Percentiles rank a stretch among this genome's conserved stretches.
Evolutionary conservation across 345 rosid species (phyloP).

Genomic region (Melastoma malabathricum): DNA sequence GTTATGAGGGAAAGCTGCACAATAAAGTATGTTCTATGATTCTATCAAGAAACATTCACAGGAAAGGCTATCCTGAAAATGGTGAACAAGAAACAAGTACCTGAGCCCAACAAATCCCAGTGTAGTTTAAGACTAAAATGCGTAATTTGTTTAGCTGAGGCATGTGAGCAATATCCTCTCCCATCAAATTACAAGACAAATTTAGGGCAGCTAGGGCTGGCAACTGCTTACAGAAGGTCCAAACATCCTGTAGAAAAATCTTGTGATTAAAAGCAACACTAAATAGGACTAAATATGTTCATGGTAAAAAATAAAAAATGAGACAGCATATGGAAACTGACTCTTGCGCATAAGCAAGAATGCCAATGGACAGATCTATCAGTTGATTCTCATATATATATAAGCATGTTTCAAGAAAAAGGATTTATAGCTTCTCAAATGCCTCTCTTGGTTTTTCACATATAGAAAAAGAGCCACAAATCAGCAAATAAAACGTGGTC

Average conservation of each 20-base stretch:
- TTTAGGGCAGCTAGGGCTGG: slow-evolving; percentile 52
- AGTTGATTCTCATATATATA: no score
- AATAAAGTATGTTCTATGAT: no score
- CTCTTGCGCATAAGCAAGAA: neutral
- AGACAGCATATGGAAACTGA: neutral
- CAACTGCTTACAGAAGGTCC: slow-evolving; percentile 55
- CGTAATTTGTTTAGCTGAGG: slow-evolving; percentile 43
- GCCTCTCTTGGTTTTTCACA: no score
- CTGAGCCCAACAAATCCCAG: slow-evolving; percentile 64
- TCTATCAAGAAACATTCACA: slow-evolving; percentile 5
- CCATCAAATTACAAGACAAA: slow-evolving; percentile 56
- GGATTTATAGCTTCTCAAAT: no score
- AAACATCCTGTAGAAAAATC: slow-evolving; percentile 43
- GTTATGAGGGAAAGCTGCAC: neutral
- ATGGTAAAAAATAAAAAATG: neutral
- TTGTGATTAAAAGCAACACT: neutral
- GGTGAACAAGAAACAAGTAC: slow-evolving; percentile 16
- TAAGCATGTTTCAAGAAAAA: no score
- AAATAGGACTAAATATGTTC: neutral
- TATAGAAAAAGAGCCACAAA: no score
- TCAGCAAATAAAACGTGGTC: no score
- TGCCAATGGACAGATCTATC: no score
- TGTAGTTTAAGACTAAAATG: slow-evolving; percentile 61
- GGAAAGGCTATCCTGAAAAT: neutral
- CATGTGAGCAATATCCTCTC: slow-evolving; percentile 25